Base-by-base conservation (phyloP, 2,329 filamentous ascomycete species). In the Helotiales sp. region DNA sequence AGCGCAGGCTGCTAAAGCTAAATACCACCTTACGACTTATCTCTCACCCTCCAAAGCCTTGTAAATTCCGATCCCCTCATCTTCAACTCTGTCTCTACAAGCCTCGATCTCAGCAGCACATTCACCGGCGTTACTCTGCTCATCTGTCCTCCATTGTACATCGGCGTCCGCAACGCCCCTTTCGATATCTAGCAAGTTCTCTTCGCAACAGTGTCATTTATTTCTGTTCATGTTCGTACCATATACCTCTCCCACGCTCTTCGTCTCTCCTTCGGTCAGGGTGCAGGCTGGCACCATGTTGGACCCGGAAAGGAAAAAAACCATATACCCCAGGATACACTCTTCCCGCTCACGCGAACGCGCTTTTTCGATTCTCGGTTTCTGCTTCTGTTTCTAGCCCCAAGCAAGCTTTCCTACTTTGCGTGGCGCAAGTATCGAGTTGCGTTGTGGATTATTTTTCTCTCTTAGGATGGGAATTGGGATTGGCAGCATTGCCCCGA, bases 261-360 rank as follows among this genome's bases (percentile, higher is more conserved):
- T 52, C 47, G 8, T 59, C 57, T 54, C 55, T 61, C 50, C 47
- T 19, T 59, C 55, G 61, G 55, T 61, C 52, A 53, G 52, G 61
- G 62, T 64, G 62, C 58, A 62, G 63, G 63, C 58, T 63, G 62
- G 63, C 61, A 61, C 48, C 58, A 44, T 57, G 33, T n/a, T 36
- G 56, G 56, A 42, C 46, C 48, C 58, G 57, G 57, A 33, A 59
- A n/a, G n/a, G n/a, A n/a, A n/a, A n/a, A n/a, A 63, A 61, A 58
- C 57, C 56, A 66, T 67, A 69, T 67, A 69, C 65, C 66, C 67
- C 61, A 52, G 55, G 50, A 63, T 64, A 65, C 57, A 63, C 62
- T n/a, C n/a, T 58, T 57, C 60, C 62, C 68, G 67, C 68, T 69
- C 68, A 66, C 68, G 68, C 67, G 67, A 62, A 57, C 17, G 53